Base-by-base conservation (phyloP, 2,329 filamentous ascomycete species). In the Piedraia hortae region DNA sequence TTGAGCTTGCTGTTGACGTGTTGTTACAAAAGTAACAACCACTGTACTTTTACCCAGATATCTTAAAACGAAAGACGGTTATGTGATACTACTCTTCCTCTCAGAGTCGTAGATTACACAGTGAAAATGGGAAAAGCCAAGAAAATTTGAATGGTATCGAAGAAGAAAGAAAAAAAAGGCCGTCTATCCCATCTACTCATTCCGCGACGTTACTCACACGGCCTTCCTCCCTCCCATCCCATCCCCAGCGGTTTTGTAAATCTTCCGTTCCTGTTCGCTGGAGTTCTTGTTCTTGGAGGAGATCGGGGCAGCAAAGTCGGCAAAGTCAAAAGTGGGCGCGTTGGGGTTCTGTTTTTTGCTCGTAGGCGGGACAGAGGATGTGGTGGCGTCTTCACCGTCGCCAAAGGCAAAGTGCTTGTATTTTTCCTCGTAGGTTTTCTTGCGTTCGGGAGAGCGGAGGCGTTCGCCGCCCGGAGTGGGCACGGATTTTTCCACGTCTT, bases 361-460 rank as follows among this genome's bases (percentile, higher is more conserved):
- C 58, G 23, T 55, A 44, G 10, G 54, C 42, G 11, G 46, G 38
- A 37, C 34, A 15, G 21, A 19, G n/a, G 26, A 26, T 13, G 18
- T 24, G 10, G 48, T 34, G 18, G 43, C 42, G 22, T 48, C 45
- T 19, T 48, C 57, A 22, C 63, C 65, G 32, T 77, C 66, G 26
- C 58, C 63, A 39, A 89, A 72, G 27, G 78, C 68, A 40, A 89
- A 89, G 46, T 93, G 82, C 26, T 70, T 55, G 49, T 66, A 91
- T 45, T 77, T 88, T 39, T 63, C 64, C 2, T 73, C 61, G 42
- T 85, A 62, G 4, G 72, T 67, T 37, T 69, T 62, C 33, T 42
- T 48, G 32, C 54, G 43, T 27, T 53, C 43, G 10, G 41, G 29
- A 11, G 46, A 46, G 8, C 26, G 27, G n/a, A 33, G 26, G 7